Evolutionary conservation across 225 moss, liverwort and hornwort species (phyloP), one percentile per base, ranked within the genome.

Genomic region (Physcomitrium patens): DNA sequence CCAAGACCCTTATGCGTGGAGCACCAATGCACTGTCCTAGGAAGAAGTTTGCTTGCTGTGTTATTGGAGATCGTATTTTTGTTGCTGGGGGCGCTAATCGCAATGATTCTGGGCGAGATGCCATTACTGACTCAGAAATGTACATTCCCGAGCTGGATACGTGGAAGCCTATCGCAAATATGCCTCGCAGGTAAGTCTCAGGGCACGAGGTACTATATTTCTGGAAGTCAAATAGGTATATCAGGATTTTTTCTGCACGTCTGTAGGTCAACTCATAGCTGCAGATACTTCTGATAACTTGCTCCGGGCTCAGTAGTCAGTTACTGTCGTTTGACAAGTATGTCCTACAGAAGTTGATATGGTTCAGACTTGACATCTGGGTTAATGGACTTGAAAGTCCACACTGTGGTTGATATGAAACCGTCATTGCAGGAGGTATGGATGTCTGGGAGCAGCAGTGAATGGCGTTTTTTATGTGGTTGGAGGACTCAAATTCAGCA

Each of bases 361-460:
- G 48, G 65, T 55, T n/a, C 13, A 57, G 56, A 14, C 48, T 37
- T 23, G 14, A 22, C 68, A 60, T 42, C 24, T 60, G 14, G 19
- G 8, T 17, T 3, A 20, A 60, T 77, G 61, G 11, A 43, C 62
- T 78, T 65, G 56, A 41, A 65, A 71, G 12, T 20, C 51, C 19
- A 56, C 22, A 66, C 4, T 23, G 55, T 46, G 24, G 50, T 76
- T 61, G 62, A 54, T 56, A 63, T 74, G 79, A 19, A 45, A 28
- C 16, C 28, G 65, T 46, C 26, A 13, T 65, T 73, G 62, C 79
- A 83, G 83, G 79, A 82, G 93, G 77, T 93, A 91, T 62, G 93
- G 89, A 15, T 93, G 93, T 77, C 70, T 93, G 66, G 93, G 93
- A 24, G 93, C 93, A n/a, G 93, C 93, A 31, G 93, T 93, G 68